Conservation (phyloP, 257 asterid species). For the Lavandula angustifolia region DNA sequence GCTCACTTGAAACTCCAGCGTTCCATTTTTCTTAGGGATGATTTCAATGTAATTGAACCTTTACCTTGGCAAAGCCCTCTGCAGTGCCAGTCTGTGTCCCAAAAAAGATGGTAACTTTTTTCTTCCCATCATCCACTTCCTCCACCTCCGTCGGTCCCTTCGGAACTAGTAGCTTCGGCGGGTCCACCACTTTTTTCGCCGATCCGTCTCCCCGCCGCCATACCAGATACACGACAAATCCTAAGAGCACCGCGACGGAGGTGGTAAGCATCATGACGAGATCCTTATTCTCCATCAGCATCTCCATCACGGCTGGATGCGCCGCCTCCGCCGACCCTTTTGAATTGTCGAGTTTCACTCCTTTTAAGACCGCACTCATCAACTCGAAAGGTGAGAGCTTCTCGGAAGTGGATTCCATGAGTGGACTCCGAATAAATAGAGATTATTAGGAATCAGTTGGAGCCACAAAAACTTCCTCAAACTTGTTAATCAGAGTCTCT, state of each 20-base stretch:
- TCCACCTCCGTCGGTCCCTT: conserved; percentile 56
- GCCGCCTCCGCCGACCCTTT: conserved; percentile 61
- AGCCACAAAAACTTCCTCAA: not conserved
- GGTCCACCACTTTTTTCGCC: conserved; percentile 51
- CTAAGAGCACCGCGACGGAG: conserved; percentile 70
- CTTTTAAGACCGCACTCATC: conserved; percentile 76
- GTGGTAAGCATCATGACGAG: conserved; percentile 73
- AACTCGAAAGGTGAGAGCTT: conserved; percentile 83
- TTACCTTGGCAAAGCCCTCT: conserved; percentile 97
- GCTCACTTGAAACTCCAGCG: conserved; percentile 14
- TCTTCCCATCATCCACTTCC: conserved; percentile 78
- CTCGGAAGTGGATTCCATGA: conserved; percentile 63
- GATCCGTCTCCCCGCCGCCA: conserved; percentile 76
- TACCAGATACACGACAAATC: conserved; percentile 56
- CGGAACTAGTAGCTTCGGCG: conserved; percentile 48
- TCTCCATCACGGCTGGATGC: conserved; percentile 45
- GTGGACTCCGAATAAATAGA: not conserved
- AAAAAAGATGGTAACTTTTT: conserved; percentile 76
- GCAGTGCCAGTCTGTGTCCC: conserved; percentile 99
- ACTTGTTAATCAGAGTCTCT: conserved; percentile 34
- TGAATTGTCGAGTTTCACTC: conserved; percentile 58
- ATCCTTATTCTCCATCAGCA: conserved; percentile 79
- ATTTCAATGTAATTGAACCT: conserved; percentile 3
- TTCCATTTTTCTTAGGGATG: conserved; percentile 19
- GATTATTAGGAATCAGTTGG: not conserved